Evolutionary conservation across 768 basidiomycete genomes (phyloP).

Genomic region (Megacollybia marginata): DNA sequence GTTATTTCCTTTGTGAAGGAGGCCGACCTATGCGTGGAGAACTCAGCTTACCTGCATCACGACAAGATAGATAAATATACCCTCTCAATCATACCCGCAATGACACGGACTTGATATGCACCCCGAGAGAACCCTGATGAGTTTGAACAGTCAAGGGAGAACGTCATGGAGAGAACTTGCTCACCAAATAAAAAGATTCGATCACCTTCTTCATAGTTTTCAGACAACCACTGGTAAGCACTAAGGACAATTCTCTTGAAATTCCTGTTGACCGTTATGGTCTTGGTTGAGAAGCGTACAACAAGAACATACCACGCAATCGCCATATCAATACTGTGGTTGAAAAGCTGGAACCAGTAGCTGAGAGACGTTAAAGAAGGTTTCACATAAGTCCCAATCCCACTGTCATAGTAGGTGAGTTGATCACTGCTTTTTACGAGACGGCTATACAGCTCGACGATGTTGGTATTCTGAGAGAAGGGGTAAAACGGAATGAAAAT

Average conservation of each 20-base stretch:
- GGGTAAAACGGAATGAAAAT: too few relatives aligned
- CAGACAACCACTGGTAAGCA: constrained; percentile 34
- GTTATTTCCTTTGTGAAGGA: too few relatives aligned
- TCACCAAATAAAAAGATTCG: constrained; percentile 33
- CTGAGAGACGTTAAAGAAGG: too few relatives aligned
- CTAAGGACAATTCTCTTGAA: constrained; percentile 24
- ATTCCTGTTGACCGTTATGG: constrained; percentile 18
- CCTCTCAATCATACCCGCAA: constrained; percentile 37
- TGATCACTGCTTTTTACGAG: too few relatives aligned
- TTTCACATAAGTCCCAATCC: too few relatives aligned
- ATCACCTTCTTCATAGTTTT: constrained; percentile 29
- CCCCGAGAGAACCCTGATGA: constrained; percentile 22
- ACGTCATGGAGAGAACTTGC: not conserved
- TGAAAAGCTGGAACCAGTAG: too few relatives aligned
- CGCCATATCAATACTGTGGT: constrained; percentile 16
- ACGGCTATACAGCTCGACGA: too few relatives aligned
- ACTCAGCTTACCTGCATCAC: too few relatives aligned
- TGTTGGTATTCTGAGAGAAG: too few relatives aligned
- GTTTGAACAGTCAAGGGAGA: not conserved
- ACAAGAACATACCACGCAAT: constrained; percentile 23
- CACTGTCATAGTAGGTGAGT: too few relatives aligned
- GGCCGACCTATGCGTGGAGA: too few relatives aligned
- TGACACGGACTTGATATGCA: constrained; percentile 25
- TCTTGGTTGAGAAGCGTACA: not conserved
- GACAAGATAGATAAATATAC: too few relatives aligned